Evolutionary conservation across 2,329 filamentous ascomycete species (phyloP).

Genomic region (Cladosporium halotolerans): DNA sequence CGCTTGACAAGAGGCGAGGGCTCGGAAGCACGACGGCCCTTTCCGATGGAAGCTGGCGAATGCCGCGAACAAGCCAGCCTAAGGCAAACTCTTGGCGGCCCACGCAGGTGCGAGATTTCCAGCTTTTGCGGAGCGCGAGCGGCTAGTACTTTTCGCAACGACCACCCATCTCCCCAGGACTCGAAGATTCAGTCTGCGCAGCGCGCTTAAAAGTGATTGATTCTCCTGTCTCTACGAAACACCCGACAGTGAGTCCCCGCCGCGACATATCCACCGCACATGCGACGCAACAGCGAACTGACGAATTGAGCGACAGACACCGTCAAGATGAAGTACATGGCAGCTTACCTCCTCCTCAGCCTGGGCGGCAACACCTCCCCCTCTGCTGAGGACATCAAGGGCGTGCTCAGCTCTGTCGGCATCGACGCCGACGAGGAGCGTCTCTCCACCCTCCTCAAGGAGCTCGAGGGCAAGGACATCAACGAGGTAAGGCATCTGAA

Average conservation of each 20-base stretch:
- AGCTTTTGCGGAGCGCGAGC: too few species aligned
- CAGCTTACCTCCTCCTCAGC: constrained; percentile 94
- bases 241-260: constrained; percentile 19
- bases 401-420: constrained; percentile 85
- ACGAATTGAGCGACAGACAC: constrained; percentile 15
- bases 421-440: constrained; percentile 89
- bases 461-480: constrained; percentile 89
- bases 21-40: too few species aligned
- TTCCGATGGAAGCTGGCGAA: too few species aligned
- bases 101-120: too few species aligned
- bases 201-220: constrained; percentile 99
- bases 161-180: constrained; percentile 50
- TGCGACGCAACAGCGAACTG: background rate
- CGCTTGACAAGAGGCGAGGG: too few species aligned
- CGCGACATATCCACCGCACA: constrained; percentile 3
- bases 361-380: constrained; percentile 89
- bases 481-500: constrained; percentile 63
- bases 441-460: constrained; percentile 76
- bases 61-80: too few species aligned
- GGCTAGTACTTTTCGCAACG: constrained; percentile 19
- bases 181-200: constrained; percentile 99
- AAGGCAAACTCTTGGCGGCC: too few species aligned
- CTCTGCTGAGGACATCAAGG: constrained; percentile 78
- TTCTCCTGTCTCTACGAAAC: constrained; percentile 61
- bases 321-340: constrained; percentile 97